These are phyloP conservation scores for Thoreauomyces humboldtii DNA, from an alignment of 192 early-diverging fungal genomes.

Conservation along the genomic window DNA sequence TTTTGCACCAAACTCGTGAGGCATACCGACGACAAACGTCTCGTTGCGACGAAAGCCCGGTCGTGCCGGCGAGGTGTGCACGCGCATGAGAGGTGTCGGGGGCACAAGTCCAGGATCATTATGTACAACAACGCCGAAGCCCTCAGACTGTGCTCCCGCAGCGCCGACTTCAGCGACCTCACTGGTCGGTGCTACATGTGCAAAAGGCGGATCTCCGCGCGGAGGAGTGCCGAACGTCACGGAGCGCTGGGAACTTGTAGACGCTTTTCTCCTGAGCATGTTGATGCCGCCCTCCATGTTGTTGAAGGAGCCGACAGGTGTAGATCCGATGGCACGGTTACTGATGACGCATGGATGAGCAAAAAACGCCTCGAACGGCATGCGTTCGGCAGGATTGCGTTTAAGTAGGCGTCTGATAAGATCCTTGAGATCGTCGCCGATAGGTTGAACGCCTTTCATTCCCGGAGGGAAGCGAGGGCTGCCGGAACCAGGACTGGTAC, in stretches of 20 bases:
- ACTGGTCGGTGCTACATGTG: neutral
- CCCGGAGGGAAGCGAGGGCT: conserved; percentile 29
- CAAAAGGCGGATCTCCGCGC: conserved; percentile 8
- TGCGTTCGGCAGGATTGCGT: conserved; percentile 82
- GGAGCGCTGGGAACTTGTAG: conserved; percentile 10
- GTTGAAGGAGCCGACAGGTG: neutral
- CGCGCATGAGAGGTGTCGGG: neutral
- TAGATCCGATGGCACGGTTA: conserved; percentile 3
- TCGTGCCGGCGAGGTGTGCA: conserved; percentile 18
- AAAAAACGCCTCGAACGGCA: conserved; percentile 94
- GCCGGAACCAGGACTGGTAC: conserved; percentile 22
- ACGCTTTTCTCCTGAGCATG: conserved; percentile 8
- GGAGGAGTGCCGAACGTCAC: neutral
- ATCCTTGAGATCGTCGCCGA: conserved; percentile 75
- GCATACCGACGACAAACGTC: conserved; percentile 16
- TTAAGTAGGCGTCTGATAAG: conserved; percentile 81
- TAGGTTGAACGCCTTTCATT: conserved; percentile 28
- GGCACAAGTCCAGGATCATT: neutral
- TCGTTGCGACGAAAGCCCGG: conserved; percentile 2
- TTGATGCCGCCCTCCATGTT: neutral
- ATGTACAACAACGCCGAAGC: no score
- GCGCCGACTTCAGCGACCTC: neutral
- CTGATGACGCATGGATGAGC: conserved; percentile 21
- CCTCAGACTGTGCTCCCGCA: neutral
- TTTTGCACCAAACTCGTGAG: conserved; percentile 4